Conservation (phyloP, 2,329 filamentous ascomycete genomes). For the Cercospora janseana region DNA sequence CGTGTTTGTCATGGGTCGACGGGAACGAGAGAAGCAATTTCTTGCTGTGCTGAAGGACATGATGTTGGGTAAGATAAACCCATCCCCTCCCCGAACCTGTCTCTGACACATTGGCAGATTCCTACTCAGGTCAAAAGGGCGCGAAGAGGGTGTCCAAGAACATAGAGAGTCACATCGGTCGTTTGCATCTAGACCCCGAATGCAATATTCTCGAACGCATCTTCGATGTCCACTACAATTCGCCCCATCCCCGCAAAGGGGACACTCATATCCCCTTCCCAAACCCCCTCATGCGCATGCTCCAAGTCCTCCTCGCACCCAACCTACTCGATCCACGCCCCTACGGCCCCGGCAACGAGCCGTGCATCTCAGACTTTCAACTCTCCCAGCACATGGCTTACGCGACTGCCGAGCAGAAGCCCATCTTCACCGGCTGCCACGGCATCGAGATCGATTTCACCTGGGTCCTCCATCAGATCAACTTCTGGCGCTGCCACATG, state of each 20-base stretch:
- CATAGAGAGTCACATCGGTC: neutral
- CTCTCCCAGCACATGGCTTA: constrained; percentile 50
- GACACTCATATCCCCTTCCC: neutral
- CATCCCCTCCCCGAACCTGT: constrained; percentile 9
- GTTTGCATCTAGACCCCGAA: constrained; percentile 7
- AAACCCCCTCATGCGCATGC: constrained; percentile 26
- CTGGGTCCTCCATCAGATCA: constrained; percentile 50
- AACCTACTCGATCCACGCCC: constrained; percentile 25
- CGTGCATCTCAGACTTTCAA: constrained; percentile 38
- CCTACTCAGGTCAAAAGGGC: neutral
- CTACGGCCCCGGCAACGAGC: neutral
- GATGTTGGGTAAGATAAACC: constrained; percentile 43
- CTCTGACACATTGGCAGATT: constrained; percentile 13
- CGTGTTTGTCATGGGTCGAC: constrained; percentile 31
- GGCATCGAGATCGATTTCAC: constrained; percentile 45
- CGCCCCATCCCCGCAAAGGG: neutral
- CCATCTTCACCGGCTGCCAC: constrained; percentile 44
- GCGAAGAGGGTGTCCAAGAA: constrained; percentile 1
- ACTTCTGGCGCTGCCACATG: constrained; percentile 56
- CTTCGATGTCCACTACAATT: neutral
- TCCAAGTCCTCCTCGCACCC: constrained; percentile 37
- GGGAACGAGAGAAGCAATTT: constrained; percentile 35
- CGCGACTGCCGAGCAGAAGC: constrained; percentile 33
- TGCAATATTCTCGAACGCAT: constrained; percentile 13
- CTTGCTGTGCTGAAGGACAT: constrained; percentile 44